Evolutionary conservation across 1,284 basidiomycete genomes (phyloP).

Genomic region (Ganoderma resinaceum): DNA sequence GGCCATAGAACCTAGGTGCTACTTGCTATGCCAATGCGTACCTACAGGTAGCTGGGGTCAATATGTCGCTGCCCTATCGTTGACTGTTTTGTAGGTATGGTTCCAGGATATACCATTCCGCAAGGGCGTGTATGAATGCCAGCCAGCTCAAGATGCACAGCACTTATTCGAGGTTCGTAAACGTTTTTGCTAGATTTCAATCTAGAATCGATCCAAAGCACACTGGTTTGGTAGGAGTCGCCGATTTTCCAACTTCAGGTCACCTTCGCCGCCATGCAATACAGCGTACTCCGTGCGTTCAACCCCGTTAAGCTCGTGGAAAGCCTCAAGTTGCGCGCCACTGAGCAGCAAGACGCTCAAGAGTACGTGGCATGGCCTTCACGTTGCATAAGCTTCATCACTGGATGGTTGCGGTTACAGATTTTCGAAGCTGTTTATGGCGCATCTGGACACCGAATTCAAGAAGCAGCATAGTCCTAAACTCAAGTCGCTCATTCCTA

Average conservation of each 20-base stretch:
- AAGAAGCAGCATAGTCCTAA: constrained; percentile 70
- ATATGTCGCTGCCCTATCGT: background rate
- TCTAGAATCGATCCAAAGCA: background rate
- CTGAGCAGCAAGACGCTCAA: constrained; percentile 93
- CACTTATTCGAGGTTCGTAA: constrained; percentile 61
- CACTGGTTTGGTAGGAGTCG: constrained; percentile 56
- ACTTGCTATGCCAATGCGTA: constrained; percentile 95
- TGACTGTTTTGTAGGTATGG: constrained; percentile 55
- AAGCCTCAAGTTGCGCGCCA: constrained; percentile 77
- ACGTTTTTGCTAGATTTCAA: background rate
- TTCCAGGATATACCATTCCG: constrained; percentile 68
- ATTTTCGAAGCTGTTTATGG: constrained; percentile 94
- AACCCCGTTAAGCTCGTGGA: constrained; percentile 87
- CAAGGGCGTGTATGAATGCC: constrained; percentile 60
- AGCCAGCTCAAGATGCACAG: constrained; percentile 56
- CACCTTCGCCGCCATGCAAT: constrained; percentile 84
- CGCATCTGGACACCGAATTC: constrained; percentile 85
- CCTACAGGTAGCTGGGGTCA: constrained; percentile 65
- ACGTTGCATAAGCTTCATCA: constrained; percentile 12
- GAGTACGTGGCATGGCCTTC: constrained; percentile 62
- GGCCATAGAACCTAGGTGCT: constrained; percentile 83
- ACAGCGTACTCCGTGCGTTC: constrained; percentile 70
- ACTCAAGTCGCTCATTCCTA: constrained; percentile 70
- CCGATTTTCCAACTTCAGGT: constrained; percentile 79
- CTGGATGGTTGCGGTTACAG: constrained; percentile 46